A percentile compares a stretch with the other conserved stretches of the same genome.
phyloP scores from a whole-genome alignment of 257 asterid species.

The Salvia splendens region DNA sequence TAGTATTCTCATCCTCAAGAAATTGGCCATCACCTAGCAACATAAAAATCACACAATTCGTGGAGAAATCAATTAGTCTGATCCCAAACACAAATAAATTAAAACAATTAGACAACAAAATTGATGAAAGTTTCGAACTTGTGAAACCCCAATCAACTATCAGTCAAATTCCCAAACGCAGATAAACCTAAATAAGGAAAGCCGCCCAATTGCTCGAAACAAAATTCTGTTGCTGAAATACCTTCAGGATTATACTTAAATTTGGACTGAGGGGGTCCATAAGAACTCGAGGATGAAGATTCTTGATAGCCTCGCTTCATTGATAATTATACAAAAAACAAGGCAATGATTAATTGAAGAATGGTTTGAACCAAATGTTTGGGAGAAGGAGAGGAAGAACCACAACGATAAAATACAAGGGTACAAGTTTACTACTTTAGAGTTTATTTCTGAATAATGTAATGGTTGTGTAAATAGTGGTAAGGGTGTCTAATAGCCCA shows the following conservation, averaged over 20 bases:
- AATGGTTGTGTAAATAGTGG: too few species aligned
- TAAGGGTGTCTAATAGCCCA: too few species aligned
- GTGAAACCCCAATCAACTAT: slow-evolving; percentile 22
- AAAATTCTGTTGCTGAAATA: slow-evolving; percentile 24
- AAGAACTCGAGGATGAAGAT: slow-evolving; percentile 71
- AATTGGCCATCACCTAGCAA: slow-evolving; percentile 57
- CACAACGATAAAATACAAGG: neutral
- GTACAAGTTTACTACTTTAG: neutral
- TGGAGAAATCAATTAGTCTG: neutral
- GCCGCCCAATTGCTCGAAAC: slow-evolving; percentile 1
- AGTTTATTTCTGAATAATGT: too few species aligned
- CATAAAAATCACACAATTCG: slow-evolving; percentile 16
- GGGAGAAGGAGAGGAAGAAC: neutral
- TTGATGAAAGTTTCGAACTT: neutral
- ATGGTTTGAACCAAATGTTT: slow-evolving; percentile 21
- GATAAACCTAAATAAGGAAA: slow-evolving; percentile 10
- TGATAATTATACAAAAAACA: neutral
- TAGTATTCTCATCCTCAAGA: slow-evolving; percentile 77
- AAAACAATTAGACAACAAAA: neutral
- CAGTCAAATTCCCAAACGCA: slow-evolving; percentile 10
- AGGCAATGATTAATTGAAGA: slow-evolving; percentile 13
- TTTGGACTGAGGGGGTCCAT: slow-evolving; percentile 80
- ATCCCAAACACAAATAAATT: neutral
- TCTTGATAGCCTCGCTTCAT: slow-evolving; percentile 88
- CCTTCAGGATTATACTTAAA: slow-evolving; percentile 71